Percentiles rank a stretch among this genome's conserved stretches.
Evolutionary conservation across 2,329 filamentous ascomycete species (phyloP).

Genomic region (Dactylellina leptospora): DNA sequence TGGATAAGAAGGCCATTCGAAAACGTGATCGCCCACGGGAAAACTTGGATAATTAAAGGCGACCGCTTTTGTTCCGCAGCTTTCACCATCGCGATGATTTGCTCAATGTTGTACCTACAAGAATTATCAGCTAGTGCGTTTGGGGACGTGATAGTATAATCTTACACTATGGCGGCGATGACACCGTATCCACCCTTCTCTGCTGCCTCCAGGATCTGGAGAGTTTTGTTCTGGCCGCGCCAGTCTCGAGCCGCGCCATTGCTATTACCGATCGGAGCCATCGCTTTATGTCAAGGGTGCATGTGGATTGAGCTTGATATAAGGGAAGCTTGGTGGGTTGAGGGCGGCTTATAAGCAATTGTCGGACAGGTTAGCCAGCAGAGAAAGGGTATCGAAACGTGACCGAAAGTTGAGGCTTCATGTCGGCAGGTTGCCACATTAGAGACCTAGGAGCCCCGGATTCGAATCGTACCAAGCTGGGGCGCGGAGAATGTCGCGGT

Average conservation of each 20-base stretch:
- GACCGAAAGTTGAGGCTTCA: not conserved
- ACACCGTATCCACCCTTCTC: slow-evolving; percentile 68
- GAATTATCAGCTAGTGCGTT: not conserved
- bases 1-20: slow-evolving; percentile 68
- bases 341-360: too few species aligned
- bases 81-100: slow-evolving; percentile 73
- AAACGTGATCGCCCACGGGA: slow-evolving; percentile 77
- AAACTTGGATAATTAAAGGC: slow-evolving; percentile 76
- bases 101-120: slow-evolving; percentile 73
- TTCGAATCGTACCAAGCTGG: not conserved
- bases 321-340: too few species aligned
- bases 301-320: too few species aligned
- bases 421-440: slow-evolving; percentile 10
- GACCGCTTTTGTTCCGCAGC: slow-evolving; percentile 74
- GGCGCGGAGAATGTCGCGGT: not conserved
- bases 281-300: too few species aligned
- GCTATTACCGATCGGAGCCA: slow-evolving; percentile 12
- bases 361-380: not conserved
- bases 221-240: slow-evolving; percentile 64
- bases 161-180: slow-evolving; percentile 67
- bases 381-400: not conserved
- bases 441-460: not conserved
- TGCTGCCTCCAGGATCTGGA: slow-evolving; percentile 69
- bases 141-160: not conserved
- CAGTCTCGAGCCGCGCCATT: slow-evolving; percentile 34